Evolutionary conservation across 2,329 filamentous ascomycete genomes (phyloP).

Genomic region (Nemania abortiva): DNA sequence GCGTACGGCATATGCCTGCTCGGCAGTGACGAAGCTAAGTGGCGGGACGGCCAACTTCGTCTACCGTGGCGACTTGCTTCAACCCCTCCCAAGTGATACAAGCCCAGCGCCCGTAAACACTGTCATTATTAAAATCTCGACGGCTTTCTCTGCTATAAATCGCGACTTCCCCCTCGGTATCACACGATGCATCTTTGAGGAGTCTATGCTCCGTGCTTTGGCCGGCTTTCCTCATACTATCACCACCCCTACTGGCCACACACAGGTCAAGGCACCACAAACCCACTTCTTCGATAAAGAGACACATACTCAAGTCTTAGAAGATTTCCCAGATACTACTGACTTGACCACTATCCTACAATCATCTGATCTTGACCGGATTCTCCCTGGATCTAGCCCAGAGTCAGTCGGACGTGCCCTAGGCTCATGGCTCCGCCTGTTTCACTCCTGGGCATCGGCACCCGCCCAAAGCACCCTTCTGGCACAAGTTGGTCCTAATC

Average conservation of each 20-base stretch:
- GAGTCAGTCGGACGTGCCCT: conserved; percentile 14
- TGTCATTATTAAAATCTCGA: conserved; percentile 25
- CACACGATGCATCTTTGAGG: conserved; percentile 1
- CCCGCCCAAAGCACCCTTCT: not conserved
- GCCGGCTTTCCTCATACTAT: not conserved
- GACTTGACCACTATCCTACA: conserved; percentile 2
- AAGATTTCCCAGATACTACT: not conserved
- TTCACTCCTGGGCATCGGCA: conserved; percentile 27
- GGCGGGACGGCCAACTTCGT: conserved; percentile 34
- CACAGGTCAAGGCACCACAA: not conserved
- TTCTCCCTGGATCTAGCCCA: conserved; percentile 1
- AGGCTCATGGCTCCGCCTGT: conserved; percentile 29
- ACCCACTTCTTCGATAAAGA: not conserved
- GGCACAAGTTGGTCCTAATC: conserved; percentile 14
- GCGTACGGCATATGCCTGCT: conserved; percentile 24
- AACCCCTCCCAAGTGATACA: not conserved
- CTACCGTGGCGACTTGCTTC: conserved; percentile 18
- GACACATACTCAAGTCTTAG: not conserved
- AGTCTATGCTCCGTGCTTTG: not conserved
- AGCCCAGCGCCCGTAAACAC: not conserved
- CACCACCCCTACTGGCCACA: not conserved
- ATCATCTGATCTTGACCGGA: conserved; percentile 10
- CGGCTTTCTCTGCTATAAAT: not conserved
- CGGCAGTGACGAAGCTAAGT: conserved; percentile 7
- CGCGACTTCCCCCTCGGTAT: not conserved